phyloP scores from a whole-genome alignment of 495 filamentous ascomycete species.

The Glutinoglossum americanum region DNA sequence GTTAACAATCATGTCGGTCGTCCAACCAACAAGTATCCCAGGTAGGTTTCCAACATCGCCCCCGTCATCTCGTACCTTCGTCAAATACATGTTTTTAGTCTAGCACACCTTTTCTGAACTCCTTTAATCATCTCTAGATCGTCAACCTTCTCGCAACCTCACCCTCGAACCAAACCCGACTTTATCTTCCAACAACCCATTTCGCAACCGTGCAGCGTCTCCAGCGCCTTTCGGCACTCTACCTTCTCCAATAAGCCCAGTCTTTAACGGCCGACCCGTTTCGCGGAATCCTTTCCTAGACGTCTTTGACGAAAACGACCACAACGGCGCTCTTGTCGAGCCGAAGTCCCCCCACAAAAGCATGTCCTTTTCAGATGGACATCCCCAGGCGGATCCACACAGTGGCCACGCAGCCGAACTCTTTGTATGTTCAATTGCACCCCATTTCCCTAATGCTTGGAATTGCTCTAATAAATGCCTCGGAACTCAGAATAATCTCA shows the following conservation, averaged over 20 bases:
- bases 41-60: neutral
- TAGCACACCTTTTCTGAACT: neutral
- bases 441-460: neutral
- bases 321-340: conserved; percentile 24
- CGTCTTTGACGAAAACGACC: conserved; percentile 30
- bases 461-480: neutral
- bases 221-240: conserved; percentile 23
- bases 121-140: neutral
- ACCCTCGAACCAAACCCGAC: neutral
- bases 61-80: neutral
- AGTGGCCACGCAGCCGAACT: neutral
- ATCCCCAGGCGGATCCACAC: neutral
- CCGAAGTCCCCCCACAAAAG: conserved; percentile 1
- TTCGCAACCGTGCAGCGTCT: conserved; percentile 71
- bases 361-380: neutral
- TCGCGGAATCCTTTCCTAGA: conserved; percentile 91
- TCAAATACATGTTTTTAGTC: neutral
- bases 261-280: conserved; percentile 37
- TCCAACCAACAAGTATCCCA: neutral
- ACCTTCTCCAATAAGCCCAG: conserved; percentile 24
- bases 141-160: neutral
- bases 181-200: conserved; percentile 81
- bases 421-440: neutral
- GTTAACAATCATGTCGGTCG: neutral
- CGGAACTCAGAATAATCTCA: neutral